phyloP scores from a whole-genome alignment of 768 basidiomycete genomes.

The Podaxis rugospora region DNA sequence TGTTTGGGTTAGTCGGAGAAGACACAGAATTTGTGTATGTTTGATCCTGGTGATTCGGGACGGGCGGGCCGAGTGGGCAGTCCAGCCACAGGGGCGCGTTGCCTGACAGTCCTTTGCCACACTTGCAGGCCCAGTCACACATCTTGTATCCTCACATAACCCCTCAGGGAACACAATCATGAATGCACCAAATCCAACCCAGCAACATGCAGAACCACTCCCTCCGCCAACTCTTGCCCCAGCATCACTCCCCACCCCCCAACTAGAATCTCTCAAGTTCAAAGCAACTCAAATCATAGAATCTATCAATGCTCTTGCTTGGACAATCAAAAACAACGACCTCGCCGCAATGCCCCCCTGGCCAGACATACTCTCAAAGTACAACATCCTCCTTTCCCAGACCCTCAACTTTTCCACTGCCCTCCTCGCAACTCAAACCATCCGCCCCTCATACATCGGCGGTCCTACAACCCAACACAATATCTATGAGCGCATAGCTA shows the following conservation, averaged over 20 bases:
- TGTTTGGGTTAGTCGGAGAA: background rate
- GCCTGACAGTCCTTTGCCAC: background rate
- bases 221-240: conserved; percentile 11
- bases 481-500: conserved; percentile 58
- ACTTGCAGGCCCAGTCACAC: background rate
- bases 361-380: conserved; percentile 85
- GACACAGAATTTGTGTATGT: background rate
- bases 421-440: conserved; percentile 32
- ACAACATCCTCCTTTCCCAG: conserved; percentile 80
- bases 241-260: conserved; percentile 50
- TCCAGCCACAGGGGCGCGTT: background rate
- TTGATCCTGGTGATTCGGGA: background rate
- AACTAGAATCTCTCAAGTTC: conserved; percentile 74
- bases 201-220: background rate
- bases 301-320: conserved; percentile 61
- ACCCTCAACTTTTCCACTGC: conserved; percentile 73
- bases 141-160: background rate
- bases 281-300: conserved; percentile 79
- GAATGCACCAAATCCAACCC: background rate
- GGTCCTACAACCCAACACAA: conserved; percentile 27
- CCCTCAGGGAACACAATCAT: background rate
- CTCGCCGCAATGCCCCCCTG: conserved; percentile 67
- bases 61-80: background rate
- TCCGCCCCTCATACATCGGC: background rate
- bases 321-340: conserved; percentile 56